Evolutionary conservation across 176 grass and related monocot genomes (phyloP).

Genomic region (Zoysia pacifica): DNA sequence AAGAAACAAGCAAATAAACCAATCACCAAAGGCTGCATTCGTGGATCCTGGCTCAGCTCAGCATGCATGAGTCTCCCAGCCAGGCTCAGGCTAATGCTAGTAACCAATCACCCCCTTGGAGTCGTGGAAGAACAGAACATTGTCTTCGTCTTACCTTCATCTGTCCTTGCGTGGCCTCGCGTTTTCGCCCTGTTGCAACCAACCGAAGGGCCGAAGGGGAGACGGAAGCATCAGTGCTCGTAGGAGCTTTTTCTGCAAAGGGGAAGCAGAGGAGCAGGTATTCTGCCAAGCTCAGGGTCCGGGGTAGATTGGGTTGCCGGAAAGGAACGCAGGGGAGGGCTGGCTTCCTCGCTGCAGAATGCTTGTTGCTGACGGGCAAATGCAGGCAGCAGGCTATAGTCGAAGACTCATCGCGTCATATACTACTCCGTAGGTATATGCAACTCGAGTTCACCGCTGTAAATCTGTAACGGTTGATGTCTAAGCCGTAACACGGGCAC

Average conservation of each 20-base stretch:
- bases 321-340: neutral
- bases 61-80: too few species aligned
- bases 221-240: neutral
- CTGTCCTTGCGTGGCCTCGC: neutral
- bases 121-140: neutral
- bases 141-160: neutral
- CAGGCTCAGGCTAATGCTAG: too few species aligned
- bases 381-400: neutral
- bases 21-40: too few species aligned
- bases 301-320: neutral
- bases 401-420: neutral
- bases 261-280: neutral
- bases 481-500: neutral
- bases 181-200: neutral
- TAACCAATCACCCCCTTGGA: too few species aligned
- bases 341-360: conserved; percentile 22
- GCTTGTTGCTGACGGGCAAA: neutral
- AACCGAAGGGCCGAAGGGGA: neutral
- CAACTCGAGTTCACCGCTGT: neutral
- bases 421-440: too few species aligned
- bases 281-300: neutral
- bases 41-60: too few species aligned
- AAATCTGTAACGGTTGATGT: too few species aligned
- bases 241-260: conserved; percentile 4
- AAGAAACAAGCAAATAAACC: too few species aligned